A percentile compares a stretch with the other conserved stretches of the same genome.
phyloP scores from a whole-genome alignment of 169 alveolate species.

The Nephromyces sp. region DNA sequence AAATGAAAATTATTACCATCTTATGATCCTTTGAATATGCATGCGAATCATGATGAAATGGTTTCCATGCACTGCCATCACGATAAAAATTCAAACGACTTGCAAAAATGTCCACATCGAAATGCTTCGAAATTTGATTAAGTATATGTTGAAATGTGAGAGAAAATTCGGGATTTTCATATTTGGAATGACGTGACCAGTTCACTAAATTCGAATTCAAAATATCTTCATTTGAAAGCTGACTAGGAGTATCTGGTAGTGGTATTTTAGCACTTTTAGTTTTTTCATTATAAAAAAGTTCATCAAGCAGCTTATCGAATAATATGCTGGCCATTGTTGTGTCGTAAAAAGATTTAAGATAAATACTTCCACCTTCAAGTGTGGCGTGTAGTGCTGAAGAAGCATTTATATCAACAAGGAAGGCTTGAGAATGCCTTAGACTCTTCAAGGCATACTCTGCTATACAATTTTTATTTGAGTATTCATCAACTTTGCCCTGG shows the following conservation, averaged over 20 bases:
- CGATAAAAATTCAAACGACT: slow-evolving; percentile 40
- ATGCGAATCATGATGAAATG: slow-evolving; percentile 46
- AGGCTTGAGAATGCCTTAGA: background rate
- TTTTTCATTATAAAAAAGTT: background rate
- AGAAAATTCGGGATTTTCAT: slow-evolving; percentile 33
- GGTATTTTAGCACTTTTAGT: too few species aligned
- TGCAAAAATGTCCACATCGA: slow-evolving; percentile 22
- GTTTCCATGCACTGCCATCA: slow-evolving; percentile 47
- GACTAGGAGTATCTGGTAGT: background rate
- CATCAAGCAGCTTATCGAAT: background rate
- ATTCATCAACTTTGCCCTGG: background rate
- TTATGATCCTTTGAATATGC: slow-evolving; percentile 26
- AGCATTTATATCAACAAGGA: background rate
- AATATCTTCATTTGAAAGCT: background rate
- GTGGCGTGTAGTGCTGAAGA: background rate
- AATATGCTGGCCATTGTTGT: background rate
- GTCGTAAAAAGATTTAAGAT: background rate
- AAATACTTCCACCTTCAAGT: background rate
- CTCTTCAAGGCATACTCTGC: background rate
- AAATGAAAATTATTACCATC: background rate
- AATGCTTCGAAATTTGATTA: slow-evolving; percentile 13
- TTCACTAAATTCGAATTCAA: background rate
- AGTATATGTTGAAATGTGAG: slow-evolving; percentile 25
- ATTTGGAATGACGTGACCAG: slow-evolving; percentile 31
- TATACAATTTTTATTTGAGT: background rate